These are phyloP conservation scores for Daldinia bambusicola DNA, from an alignment of 495 filamentous ascomycete species.

Conservation along the genomic window DNA sequence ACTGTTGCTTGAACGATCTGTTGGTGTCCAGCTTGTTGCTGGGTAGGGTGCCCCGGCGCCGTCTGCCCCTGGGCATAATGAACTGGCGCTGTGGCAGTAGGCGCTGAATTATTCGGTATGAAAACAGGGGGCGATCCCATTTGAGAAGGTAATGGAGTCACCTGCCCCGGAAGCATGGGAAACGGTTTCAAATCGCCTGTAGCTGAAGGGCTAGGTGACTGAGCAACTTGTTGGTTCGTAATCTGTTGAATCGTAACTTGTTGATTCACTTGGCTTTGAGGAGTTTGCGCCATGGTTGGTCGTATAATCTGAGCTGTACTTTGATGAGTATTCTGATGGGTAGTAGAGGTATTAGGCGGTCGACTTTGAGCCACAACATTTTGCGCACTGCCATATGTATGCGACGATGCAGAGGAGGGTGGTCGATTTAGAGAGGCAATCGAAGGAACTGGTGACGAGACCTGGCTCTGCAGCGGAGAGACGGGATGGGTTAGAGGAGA, in stretches of 20 bases:
- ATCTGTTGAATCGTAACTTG: neutral
- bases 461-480: slow-evolving; percentile 46
- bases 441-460: slow-evolving; percentile 45
- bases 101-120: slow-evolving; percentile 12
- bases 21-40: slow-evolving; percentile 17
- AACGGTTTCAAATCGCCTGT: slow-evolving; percentile 32
- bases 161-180: slow-evolving; percentile 49
- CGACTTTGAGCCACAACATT: slow-evolving; percentile 8
- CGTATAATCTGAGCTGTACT: neutral
- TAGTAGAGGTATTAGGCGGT: slow-evolving; percentile 3
- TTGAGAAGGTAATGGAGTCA: slow-evolving; percentile 45
- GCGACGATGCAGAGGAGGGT: slow-evolving; percentile 44
- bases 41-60: slow-evolving; percentile 7
- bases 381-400: slow-evolving; percentile 23
- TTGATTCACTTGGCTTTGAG: slow-evolving; percentile 17
- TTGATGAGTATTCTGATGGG: slow-evolving; percentile 19
- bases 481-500: slow-evolving; percentile 38
- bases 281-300: slow-evolving; percentile 17
- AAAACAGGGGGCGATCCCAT: slow-evolving; percentile 35
- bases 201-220: slow-evolving; percentile 14
- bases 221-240: slow-evolving; percentile 3
- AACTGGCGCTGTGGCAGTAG: slow-evolving; percentile 13
- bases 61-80: slow-evolving; percentile 10
- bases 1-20: slow-evolving; percentile 13
- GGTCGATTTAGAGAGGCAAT: slow-evolving; percentile 42